Evolutionary conservation across 306 rosid genomes (phyloP), one percentile per base, ranked within the genome.

Genomic region (Vicia faba): DNA sequence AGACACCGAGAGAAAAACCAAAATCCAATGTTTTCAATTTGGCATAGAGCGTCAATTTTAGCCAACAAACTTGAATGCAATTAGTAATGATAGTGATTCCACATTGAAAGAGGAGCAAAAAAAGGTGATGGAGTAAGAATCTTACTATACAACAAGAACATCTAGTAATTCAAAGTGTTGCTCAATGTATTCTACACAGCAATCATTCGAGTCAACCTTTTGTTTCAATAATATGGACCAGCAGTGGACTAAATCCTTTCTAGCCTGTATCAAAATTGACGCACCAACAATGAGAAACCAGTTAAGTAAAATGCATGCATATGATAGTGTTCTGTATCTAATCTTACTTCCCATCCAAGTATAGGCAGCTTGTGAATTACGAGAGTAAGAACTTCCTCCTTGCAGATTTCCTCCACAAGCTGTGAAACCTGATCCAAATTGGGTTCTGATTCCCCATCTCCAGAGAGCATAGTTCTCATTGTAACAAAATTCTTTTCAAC

Each of bases 311-410:
- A 69, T 44, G 59, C 59, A 43, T 40, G 59, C 58, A 43, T 41
- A 55, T 20, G 56, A 33, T 3, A 40, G 71, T 19, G 53, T 51
- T 23, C 29, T 59, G 66, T 60, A 62, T 67, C 44, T 69, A 63
- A 64, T 85, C 99, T 86, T 84, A 93, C 99, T 85, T 90, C 97
- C 99, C 99, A 93, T 85, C 89, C 96, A 66, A 93, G 80, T 77
- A 79, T 64, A 19, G 95, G 85, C 57, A 93, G 71, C 82, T 88
- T 88, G 81, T 93, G 95, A 71, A 93, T 49, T 39, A 93, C 67
- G 67, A 93, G 92, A 68, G 83, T 64, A 68, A 95, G 77, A 61
- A 85, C 85, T 74, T 83, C 93, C 81, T 90, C 97, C 71, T 84
- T 93, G 79, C 97, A 93, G 23, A 93, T 79, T 75, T 93, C 99